Evolutionary conservation across 2,329 filamentous ascomycete species (phyloP), one percentile per base, ranked within the genome.

Genomic region (Alternaria ventricosa): DNA sequence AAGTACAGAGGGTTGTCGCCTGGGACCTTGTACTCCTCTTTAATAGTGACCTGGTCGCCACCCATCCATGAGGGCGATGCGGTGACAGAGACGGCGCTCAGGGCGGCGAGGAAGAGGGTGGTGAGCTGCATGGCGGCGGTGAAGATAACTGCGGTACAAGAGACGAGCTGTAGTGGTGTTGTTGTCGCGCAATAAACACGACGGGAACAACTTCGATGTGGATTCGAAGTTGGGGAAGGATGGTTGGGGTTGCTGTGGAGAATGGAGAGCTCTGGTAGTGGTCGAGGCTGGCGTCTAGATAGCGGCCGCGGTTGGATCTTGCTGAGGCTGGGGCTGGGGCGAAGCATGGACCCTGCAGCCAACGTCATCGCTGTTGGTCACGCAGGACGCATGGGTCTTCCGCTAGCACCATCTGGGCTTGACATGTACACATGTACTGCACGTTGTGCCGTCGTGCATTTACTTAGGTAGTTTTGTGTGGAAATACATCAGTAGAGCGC

Each of bases 1-100:
- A 92, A 92, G 76, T 89, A 84, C 63, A 99, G 86, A 28, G 96
- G 95, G 77, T 95, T 97, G 55, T 95, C 85, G 79, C 96, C 94
- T 1, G 92, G 90, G 15, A 97, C 91, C 69, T 89, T 87, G 79
- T 87, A 84, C 49, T 87, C 83, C 55, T 83, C 80, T 57, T 83
- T 81, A 61, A 84, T 79, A 61, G 85, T 81, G 44, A 85, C 82
- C 75, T 87, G 84, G 64, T 72, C 63, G 64, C 78, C 74, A 71
- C 84, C 82, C 66, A 75, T 67, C 75, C 73, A 83, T 76, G 72
- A 83, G 68, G 72, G 82, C 45, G 59, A 64, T 27, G 71, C 68
- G 15, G 71, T 69, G 61, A 85, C 80, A 56, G 84, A 78, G 57
- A 81, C 80, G 64, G 83, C 78, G 62, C 82, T 75, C 65, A 84